Base-by-base conservation (phyloP, 257 asterid species). In the Solanum okadae region DNA sequence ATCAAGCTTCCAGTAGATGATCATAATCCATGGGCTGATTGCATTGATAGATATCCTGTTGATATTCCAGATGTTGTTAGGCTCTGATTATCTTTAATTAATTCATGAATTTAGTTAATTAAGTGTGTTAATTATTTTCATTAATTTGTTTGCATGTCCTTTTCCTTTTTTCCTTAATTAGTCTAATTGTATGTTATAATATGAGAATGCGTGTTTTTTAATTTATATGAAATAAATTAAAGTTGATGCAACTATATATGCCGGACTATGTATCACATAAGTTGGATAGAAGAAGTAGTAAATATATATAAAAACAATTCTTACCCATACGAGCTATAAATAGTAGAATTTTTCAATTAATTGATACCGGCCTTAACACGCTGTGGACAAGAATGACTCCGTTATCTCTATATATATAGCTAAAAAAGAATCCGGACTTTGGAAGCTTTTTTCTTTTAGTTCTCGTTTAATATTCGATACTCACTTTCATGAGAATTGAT, bases 1-100 rank as follows among this genome's bases (percentile, higher is more conserved):
- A 85, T 90, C 23, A 85, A 87, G 6, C 75, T 87, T 7, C 85
- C 88, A 31, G 35, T 86, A 22, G 70, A 88, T 25, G 84, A 88
- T 25, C 87, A 84, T 33, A 88, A 87, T 35, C 91, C 92, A 15
- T 90, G 90, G 92, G 84, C 78, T 38, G 90, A 90, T 34, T 90
- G 92, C 37, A 89, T 90, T 59, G 87, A 90, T 5, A 84, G 75
- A 29, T 90, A 87, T 38, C 92, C 92, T 61, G 89, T 84, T 84
- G 56, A 87, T 52, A 84, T 90, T 61, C 91, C 92, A 22, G 89
- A 90, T 27, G 77, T 90, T 52, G 86, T 88, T 49, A 90, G 87
- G 87, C 91, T 87, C 77, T 90, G 81, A 46, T 18, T 25, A 46
- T 10, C 18, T 70, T 23, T 75, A 3, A 23, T n/a, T 42, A 78